Evolutionary conservation across 2,329 filamentous ascomycete species (phyloP).

Genomic region (Cordyceps farinosa): DNA sequence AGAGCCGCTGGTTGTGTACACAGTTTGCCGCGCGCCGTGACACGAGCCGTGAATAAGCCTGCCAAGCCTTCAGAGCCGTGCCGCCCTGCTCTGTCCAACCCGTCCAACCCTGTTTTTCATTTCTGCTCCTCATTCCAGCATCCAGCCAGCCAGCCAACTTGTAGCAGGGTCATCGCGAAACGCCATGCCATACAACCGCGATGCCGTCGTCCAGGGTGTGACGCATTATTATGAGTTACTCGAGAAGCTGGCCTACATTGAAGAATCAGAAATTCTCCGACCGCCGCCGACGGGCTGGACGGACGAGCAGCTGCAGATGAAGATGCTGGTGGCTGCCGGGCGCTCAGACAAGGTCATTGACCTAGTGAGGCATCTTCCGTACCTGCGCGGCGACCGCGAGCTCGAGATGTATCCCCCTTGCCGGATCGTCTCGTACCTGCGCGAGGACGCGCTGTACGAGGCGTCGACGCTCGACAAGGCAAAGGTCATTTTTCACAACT

Average conservation of each 20-base stretch:
- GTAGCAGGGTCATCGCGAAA: background rate
- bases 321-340: background rate
- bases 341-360: background rate
- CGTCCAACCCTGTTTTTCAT: too few relatives aligned
- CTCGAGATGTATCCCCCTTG: background rate
- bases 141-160: too few relatives aligned
- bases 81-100: too few relatives aligned
- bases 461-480: background rate
- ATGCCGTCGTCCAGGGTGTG: background rate
- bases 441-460: background rate
- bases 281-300: background rate
- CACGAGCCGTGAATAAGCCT: too few relatives aligned
- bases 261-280: background rate
- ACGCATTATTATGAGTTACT: background rate
- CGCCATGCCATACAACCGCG: background rate
- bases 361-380: background rate
- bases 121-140: too few relatives aligned
- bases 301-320: slow-evolving; percentile 1
- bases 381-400: background rate
- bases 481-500: background rate
- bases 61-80: too few relatives aligned
- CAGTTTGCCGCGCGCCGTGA: too few relatives aligned
- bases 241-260: background rate
- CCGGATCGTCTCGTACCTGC: background rate
- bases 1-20: too few relatives aligned